A percentile compares a stretch with the other conserved stretches of the same genome.
phyloP scores from a whole-genome alignment of 1,284 basidiomycete genomes.

The Sporisorium reilianum region DNA sequence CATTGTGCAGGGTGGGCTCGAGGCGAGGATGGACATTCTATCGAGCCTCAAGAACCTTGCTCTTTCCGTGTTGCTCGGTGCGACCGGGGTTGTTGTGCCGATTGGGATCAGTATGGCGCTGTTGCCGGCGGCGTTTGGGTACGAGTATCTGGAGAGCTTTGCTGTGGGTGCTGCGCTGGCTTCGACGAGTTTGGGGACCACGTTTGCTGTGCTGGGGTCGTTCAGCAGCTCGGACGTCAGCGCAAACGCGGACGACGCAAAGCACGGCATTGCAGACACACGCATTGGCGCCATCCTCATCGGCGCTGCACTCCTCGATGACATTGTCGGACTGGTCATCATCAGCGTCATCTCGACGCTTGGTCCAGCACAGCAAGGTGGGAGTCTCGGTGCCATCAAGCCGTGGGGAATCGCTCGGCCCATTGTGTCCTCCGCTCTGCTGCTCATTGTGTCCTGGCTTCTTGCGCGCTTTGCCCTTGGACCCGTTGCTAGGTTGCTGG shows the following conservation, averaged over 20 bases:
- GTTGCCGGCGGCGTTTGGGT: slow-evolving; percentile 65
- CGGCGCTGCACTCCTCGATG: slow-evolving; percentile 74
- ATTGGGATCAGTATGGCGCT: slow-evolving; percentile 72
- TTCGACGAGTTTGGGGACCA: slow-evolving; percentile 74
- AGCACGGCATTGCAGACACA: slow-evolving; percentile 71
- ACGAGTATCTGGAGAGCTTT: slow-evolving; percentile 72
- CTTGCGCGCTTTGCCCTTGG: slow-evolving; percentile 13
- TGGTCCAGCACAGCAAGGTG: slow-evolving; percentile 26
- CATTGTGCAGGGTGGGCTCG: slow-evolving; percentile 72
- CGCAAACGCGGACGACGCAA: slow-evolving; percentile 16
- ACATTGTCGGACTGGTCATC: slow-evolving; percentile 74
- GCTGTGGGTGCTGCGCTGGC: slow-evolving; percentile 74
- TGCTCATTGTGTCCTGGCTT: slow-evolving; percentile 63
- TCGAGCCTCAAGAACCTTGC: slow-evolving; percentile 70
- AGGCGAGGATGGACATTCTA: slow-evolving; percentile 38
- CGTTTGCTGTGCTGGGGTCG: slow-evolving; percentile 72
- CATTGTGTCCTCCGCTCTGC: slow-evolving; percentile 70
- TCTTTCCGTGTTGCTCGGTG: slow-evolving; percentile 71
- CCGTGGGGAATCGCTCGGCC: slow-evolving; percentile 71
- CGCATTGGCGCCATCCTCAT: slow-evolving; percentile 73
- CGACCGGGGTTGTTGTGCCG: slow-evolving; percentile 72
- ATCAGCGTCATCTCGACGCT: slow-evolving; percentile 72
- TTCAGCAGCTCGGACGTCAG: neutral
- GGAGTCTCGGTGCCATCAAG: slow-evolving; percentile 12
- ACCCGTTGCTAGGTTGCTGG: neutral